Base-by-base conservation (phyloP, 345 rosid species). In the Dipteronia sinensis region DNA sequence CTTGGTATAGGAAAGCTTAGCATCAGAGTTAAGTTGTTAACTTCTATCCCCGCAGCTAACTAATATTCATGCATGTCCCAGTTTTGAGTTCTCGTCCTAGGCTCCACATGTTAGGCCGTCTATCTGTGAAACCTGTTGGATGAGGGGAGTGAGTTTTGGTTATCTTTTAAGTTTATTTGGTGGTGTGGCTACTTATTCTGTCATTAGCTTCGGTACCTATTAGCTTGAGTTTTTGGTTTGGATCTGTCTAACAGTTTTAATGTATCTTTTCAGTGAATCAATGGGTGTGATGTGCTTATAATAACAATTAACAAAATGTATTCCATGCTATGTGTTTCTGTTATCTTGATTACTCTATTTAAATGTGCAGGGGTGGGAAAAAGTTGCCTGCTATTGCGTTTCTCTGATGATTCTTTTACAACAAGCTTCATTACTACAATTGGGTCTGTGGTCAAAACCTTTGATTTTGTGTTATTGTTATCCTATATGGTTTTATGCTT, bases 341-440 rank as follows among this genome's bases (percentile, higher is more conserved):
- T 51, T 68, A 31, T 12, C 65, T 66, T 65, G 23, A 42, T 51
- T 15, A 49, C 47, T 20, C 34, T 20, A 17, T 19, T 55, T 62
- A n/a, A 55, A 31, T 58, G 25, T 59, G 77, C 89, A 94, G 98
- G 98, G 81, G 98, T 92, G 79, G 98, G 98, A 7, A 94, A 94
- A 83, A 94, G 95, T 88, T 94, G 98, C 79, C 89, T 94, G 77
- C 84, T 93, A 2, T 85, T 93, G 83, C 94, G 98, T 70, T 94
- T 94, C 84, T 92, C 98, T 0, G 98, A 92, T 88, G 98, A 93
- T 83, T 89, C 97, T 77, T 94, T 94, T 76, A 90, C 97, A 22
- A 94, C 97, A 6, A 94, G 98, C 81, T 94, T 94, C 83, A 92
- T 94, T 79, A 92, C 98, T 27, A 94, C 98, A 71, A 94, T 92